These are phyloP conservation scores for Lasiosphaeria hispida DNA, from an alignment of 495 filamentous ascomycete species.

Conservation along the genomic window DNA sequence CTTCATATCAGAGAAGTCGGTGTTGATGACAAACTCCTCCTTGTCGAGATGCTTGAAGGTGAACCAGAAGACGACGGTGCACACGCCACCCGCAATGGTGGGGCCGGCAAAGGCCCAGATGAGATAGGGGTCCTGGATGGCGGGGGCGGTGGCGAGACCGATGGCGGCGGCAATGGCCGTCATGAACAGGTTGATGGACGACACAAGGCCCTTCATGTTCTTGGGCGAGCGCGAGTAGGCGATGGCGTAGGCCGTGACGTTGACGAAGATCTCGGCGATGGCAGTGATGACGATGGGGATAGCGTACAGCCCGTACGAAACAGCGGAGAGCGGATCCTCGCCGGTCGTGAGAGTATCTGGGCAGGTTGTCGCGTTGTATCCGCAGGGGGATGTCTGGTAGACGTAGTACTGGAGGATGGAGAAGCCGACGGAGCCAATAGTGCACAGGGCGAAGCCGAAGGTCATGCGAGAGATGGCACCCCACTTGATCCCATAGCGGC, in stretches of 20 bases:
- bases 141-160: slow-evolving; percentile 54
- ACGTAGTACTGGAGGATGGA: slow-evolving; percentile 71
- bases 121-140: slow-evolving; percentile 59
- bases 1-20: slow-evolving; percentile 36
- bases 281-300: slow-evolving; percentile 51
- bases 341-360: slow-evolving; percentile 32
- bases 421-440: slow-evolving; percentile 58
- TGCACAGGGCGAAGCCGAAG: slow-evolving; percentile 65
- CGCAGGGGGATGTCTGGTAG: slow-evolving; percentile 55
- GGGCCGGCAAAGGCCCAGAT: slow-evolving; percentile 53
- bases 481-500: slow-evolving; percentile 59
- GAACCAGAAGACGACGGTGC: slow-evolving; percentile 48
- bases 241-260: slow-evolving; percentile 67
- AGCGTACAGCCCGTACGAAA: slow-evolving; percentile 41
- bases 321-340: slow-evolving; percentile 43
- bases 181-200: slow-evolving; percentile 57
- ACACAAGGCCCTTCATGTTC: slow-evolving; percentile 65
- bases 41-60: slow-evolving; percentile 45
- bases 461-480: slow-evolving; percentile 70
- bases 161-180: slow-evolving; percentile 56
- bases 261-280: slow-evolving; percentile 65
- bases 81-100: slow-evolving; percentile 41
- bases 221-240: slow-evolving; percentile 67
- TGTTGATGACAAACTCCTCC: slow-evolving; percentile 44
- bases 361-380: slow-evolving; percentile 43